These are phyloP conservation scores for Nothophaeocryptopus gaeumannii DNA, from an alignment of 2,329 filamentous ascomycete genomes.

Conservation along the genomic window DNA sequence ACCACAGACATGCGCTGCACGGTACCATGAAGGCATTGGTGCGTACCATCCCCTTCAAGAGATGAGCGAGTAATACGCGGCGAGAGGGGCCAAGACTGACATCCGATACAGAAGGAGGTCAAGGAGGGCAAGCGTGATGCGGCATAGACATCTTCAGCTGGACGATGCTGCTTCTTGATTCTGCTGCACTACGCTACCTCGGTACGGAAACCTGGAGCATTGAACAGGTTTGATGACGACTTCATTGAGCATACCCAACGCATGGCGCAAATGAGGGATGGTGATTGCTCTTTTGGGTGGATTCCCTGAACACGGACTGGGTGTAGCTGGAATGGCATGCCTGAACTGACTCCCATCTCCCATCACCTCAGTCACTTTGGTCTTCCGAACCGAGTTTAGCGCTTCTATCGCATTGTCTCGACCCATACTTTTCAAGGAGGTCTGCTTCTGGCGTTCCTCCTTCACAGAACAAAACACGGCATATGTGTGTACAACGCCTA, in stretches of 20 bases:
- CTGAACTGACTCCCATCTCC: constrained; percentile 17
- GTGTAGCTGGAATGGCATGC: constrained; percentile 27
- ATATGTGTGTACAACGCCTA: constrained; percentile 72
- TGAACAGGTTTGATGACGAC: constrained; percentile 16
- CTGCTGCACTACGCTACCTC: too few species aligned
- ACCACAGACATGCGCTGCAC: constrained; percentile 99
- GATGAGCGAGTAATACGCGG: not conserved
- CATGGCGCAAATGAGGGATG: constrained; percentile 17
- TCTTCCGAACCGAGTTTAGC: too few species aligned
- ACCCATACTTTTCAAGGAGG: not conserved
- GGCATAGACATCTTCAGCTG: constrained; percentile 58
- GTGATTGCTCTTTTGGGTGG: constrained; percentile 8
- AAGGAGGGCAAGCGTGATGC: constrained; percentile 92
- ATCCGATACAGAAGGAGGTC: constrained; percentile 76
- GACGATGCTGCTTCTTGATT: not conserved
- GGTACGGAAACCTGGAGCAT: constrained; percentile 16
- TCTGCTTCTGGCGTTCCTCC: too few species aligned
- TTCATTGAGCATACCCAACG: constrained; percentile 15
- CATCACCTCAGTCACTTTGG: constrained; percentile 3
- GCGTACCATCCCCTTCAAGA: constrained; percentile 43
- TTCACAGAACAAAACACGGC: constrained; percentile 39
- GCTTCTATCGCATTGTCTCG: not conserved
- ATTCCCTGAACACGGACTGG: not conserved
- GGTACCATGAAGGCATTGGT: constrained; percentile 98
- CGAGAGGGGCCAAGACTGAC: constrained; percentile 26